These are phyloP conservation scores for Protea cynaroides DNA, from an alignment of 164 flowering plant genomes.

Conservation along the genomic window DNA sequence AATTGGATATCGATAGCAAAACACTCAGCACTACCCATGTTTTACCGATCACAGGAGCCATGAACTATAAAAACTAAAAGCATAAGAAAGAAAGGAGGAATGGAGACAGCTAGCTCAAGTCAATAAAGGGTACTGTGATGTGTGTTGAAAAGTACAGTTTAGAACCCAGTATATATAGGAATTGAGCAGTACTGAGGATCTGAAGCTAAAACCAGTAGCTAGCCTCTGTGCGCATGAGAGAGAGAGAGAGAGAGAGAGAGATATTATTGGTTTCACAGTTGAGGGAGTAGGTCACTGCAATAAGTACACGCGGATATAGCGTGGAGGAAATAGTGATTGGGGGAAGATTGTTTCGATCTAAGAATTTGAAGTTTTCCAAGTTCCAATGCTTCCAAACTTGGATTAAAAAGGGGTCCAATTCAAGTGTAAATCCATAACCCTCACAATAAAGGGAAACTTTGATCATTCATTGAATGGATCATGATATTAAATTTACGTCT, in stretches of 20 bases:
- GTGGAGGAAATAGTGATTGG: conserved; percentile 8
- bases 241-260: too few species aligned
- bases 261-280: conserved; percentile 18
- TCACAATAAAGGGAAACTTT: too few species aligned
- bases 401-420: not conserved
- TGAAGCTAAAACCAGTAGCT: too few species aligned
- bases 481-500: too few species aligned
- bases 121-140: not conserved
- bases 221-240: too few species aligned
- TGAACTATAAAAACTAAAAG: not conserved
- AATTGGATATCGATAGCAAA: not conserved
- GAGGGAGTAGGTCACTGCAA: conserved; percentile 27
- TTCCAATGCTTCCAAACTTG: not conserved
- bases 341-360: not conserved
- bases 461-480: too few species aligned
- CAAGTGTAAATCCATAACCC: too few species aligned
- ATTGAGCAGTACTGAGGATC: too few species aligned
- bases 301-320: conserved; percentile 36
- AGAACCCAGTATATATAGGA: not conserved
- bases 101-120: not conserved
- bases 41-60: conserved; percentile 6
- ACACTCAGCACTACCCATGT: conserved; percentile 2
- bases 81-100: not conserved
- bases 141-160: not conserved
- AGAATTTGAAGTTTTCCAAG: not conserved